These are phyloP conservation scores for Ampelomyces quisqualis DNA, from an alignment of 2,329 filamentous ascomycete genomes.

Conservation along the genomic window DNA sequence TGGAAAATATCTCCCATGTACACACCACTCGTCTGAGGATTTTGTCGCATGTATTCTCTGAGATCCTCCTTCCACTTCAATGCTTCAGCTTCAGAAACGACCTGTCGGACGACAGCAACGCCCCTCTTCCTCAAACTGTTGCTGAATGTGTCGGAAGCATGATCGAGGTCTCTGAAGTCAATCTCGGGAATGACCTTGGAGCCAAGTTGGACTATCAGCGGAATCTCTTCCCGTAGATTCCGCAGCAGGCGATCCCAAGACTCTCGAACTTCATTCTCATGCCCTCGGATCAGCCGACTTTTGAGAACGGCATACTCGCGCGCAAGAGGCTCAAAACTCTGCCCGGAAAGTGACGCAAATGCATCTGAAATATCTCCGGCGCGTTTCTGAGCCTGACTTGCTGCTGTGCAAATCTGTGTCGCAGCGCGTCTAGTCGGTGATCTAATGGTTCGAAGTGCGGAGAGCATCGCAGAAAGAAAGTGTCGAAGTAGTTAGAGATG, in stretches of 20 bases:
- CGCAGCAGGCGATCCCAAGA: slow-evolving; percentile 52
- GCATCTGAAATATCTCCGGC: slow-evolving; percentile 55
- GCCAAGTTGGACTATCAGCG: slow-evolving; percentile 46
- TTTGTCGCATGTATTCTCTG: slow-evolving; percentile 48
- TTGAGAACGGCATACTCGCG: slow-evolving; percentile 52
- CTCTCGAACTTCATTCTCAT: slow-evolving; percentile 50
- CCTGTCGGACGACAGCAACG: slow-evolving; percentile 51
- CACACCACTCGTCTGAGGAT: slow-evolving; percentile 48
- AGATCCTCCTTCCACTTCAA: slow-evolving; percentile 49
- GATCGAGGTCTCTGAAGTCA: slow-evolving; percentile 49
- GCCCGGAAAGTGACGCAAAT: slow-evolving; percentile 52
- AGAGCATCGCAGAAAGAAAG: slow-evolving; percentile 28
- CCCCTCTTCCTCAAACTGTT: slow-evolving; percentile 60
- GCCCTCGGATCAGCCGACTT: slow-evolving; percentile 46
- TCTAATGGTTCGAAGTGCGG: slow-evolving; percentile 30
- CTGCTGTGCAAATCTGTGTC: slow-evolving; percentile 29
- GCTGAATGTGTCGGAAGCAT: slow-evolving; percentile 57
- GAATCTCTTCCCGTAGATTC: slow-evolving; percentile 48
- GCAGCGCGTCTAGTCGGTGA: slow-evolving; percentile 21
- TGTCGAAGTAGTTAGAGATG: neutral
- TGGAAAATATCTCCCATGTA: neutral
- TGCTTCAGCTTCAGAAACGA: slow-evolving; percentile 48
- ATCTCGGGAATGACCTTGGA: slow-evolving; percentile 51
- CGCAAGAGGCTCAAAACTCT: slow-evolving; percentile 48
- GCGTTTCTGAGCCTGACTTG: slow-evolving; percentile 45